Conservation (phyloP, 164 flowering plant species). For the Magnolia officinalis region DNA sequence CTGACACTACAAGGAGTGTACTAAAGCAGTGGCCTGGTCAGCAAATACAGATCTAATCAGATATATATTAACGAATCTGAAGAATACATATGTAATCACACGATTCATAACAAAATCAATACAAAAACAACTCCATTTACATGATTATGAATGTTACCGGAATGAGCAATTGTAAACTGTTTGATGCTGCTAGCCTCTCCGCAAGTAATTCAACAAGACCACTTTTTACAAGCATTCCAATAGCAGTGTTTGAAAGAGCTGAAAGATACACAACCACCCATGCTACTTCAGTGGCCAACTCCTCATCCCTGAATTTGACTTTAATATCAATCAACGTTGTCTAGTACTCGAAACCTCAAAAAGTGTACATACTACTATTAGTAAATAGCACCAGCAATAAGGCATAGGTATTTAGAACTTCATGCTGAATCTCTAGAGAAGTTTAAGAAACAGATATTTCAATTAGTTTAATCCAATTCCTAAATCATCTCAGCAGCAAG, state of each 20-base stretch:
- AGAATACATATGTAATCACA: too few species aligned
- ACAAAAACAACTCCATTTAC: neutral
- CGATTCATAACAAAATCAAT: too few species aligned
- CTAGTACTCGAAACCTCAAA: neutral
- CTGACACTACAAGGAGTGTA: too few species aligned
- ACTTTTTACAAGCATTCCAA: constrained; percentile 64
- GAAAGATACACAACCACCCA: constrained; percentile 97
- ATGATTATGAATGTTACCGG: constrained; percentile 49
- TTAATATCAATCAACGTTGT: constrained; percentile 6
- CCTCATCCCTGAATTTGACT: constrained; percentile 69
- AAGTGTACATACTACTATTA: neutral
- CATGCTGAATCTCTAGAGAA: neutral
- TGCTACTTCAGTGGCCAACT: constrained; percentile 92
- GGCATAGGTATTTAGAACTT: neutral
- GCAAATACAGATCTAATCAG: too few species aligned
- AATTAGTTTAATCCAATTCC: neutral
- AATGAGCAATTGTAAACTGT: constrained; percentile 77
- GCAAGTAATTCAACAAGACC: constrained; percentile 69
- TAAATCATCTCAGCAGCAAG: neutral
- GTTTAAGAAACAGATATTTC: neutral
- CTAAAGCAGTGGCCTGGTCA: too few species aligned
- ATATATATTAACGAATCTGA: too few species aligned
- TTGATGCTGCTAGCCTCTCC: constrained; percentile 68
- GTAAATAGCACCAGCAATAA: neutral
- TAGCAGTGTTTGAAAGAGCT: constrained; percentile 82